Evolutionary conservation across 106 monocot genomes (phyloP).

Genomic region (Dioscorea dumetorum): DNA sequence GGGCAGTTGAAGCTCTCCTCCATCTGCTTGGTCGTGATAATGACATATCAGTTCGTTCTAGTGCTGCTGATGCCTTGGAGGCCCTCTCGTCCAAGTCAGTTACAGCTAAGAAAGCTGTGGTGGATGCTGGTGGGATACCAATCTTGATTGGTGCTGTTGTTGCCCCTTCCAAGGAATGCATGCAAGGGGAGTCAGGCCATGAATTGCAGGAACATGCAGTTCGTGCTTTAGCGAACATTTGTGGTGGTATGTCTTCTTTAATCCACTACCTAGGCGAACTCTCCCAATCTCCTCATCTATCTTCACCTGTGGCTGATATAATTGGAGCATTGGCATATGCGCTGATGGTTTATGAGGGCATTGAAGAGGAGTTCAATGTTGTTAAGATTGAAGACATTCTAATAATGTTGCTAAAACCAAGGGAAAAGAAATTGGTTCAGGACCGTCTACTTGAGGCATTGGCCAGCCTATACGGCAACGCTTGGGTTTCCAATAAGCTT

Average conservation of each 20-base stretch:
- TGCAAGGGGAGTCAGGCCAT: conserved; percentile 64
- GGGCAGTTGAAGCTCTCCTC: conserved; percentile 52
- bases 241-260: conserved; percentile 66
- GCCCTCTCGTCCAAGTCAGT: conserved; percentile 64
- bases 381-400: conserved; percentile 48
- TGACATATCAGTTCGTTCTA: conserved; percentile 64
- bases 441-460: conserved; percentile 73
- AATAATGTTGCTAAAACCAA: conserved; percentile 44
- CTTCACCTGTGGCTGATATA: conserved; percentile 57
- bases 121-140: conserved; percentile 64
- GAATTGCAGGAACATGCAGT: conserved; percentile 55
- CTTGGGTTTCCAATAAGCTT: conserved; percentile 28
- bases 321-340: conserved; percentile 69
- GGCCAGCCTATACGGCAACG: conserved; percentile 68
- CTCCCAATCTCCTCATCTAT: conserved; percentile 23
- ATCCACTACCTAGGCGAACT: conserved; percentile 60
- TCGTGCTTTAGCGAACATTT: conserved; percentile 59
- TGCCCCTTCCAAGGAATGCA: conserved; percentile 72
- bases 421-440: conserved; percentile 48
- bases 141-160: conserved; percentile 61
- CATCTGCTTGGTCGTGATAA: conserved; percentile 49
- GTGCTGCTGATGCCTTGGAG: conserved; percentile 81
- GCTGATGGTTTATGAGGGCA: conserved; percentile 59
- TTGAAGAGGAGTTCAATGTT: conserved; percentile 46
- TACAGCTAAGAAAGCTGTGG: conserved; percentile 60